Percentiles rank a stretch among this genome's conserved stretches.
These are phyloP conservation scores for Eucalyptus fibrosa DNA, from an alignment of 345 rosid species.

Conservation along the genomic window DNA sequence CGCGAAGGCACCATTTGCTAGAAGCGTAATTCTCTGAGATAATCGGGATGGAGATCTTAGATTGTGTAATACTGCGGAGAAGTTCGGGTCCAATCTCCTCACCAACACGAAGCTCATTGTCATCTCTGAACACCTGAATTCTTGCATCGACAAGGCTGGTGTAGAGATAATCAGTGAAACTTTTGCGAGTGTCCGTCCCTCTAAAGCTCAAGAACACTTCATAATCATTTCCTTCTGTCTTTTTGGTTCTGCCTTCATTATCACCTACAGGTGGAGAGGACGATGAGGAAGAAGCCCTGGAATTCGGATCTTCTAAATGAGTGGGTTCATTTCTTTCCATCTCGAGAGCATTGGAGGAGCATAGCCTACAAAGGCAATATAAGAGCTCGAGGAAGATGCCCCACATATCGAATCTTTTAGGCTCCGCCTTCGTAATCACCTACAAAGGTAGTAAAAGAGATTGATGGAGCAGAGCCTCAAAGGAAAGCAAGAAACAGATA, in stretches of 20 bases:
- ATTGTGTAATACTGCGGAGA: rapidly evolving
- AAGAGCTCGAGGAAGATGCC: no score
- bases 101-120: not conserved
- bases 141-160: rapidly evolving
- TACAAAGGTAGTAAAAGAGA: no score
- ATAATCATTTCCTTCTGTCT: rapidly evolving
- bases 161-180: not conserved
- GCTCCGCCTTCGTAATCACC: no score
- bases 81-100: not conserved
- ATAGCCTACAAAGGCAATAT: no score
- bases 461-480: no score
- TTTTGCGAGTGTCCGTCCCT: not conserved
- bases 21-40: not conserved
- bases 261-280: rapidly evolving
- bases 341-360: not conserved
- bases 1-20: not conserved
- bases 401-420: no score
- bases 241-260: rapidly evolving
- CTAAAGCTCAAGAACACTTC: not conserved
- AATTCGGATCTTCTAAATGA: not conserved
- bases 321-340: not conserved
- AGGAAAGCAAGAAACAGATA: no score
- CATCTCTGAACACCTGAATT: not conserved
- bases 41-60: not conserved
- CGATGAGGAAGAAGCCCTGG: not conserved